Conservation (phyloP, 2,329 filamentous ascomycete genomes). For the Botryotinia globosa region DNA sequence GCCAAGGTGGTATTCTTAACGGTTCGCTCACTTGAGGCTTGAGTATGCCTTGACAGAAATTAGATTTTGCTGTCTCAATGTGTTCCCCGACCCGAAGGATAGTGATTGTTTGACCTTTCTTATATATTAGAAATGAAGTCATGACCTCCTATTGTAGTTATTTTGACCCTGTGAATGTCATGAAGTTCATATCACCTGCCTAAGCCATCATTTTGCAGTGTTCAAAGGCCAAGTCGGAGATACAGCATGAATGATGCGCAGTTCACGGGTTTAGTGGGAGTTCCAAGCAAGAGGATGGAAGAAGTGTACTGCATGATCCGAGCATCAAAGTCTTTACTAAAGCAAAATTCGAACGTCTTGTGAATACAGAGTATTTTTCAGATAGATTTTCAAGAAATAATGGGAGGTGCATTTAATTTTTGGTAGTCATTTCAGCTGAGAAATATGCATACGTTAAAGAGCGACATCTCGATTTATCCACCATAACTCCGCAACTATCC, state of each 20-base stretch:
- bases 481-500: neutral
- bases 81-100: no score
- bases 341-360: neutral
- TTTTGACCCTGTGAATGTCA: no score
- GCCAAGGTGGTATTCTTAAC: no score
- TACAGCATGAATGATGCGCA: neutral
- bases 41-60: no score
- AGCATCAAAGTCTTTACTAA: neutral
- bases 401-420: neutral
- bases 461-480: neutral
- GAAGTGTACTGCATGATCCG: neutral
- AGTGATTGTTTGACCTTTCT: no score
- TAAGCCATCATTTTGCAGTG: neutral
- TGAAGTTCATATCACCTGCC: neutral
- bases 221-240: neutral
- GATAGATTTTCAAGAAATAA: neutral
- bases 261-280: neutral
- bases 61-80: no score
- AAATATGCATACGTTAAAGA: neutral
- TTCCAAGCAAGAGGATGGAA: neutral
- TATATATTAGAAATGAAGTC: no score
- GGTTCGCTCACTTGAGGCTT: no score
- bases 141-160: no score
- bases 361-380: neutral
- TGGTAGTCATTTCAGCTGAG: neutral